Evolutionary conservation across 169 alveolate genomes (phyloP), one percentile per base, ranked within the genome.

Genomic region (Blepharisma undulans): DNA sequence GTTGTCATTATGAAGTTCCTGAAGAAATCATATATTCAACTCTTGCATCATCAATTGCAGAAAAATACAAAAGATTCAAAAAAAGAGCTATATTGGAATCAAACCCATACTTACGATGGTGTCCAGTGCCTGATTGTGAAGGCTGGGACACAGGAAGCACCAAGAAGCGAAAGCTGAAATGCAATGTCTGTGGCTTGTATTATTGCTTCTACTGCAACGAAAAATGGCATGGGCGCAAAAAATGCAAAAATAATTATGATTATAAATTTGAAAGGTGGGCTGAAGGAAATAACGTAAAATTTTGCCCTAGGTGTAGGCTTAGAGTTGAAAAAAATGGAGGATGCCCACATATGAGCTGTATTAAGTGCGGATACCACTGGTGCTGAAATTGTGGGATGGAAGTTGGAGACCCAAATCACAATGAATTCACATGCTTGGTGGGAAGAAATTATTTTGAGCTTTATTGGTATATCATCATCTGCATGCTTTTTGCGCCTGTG

Each of bases 341-440:
- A 22, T 93, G 95, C 85, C 87, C 86, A 87, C 95, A 93, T 87
- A 93, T 93, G 92, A 90, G 92, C 66, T 93, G 95, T 48, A 14
- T 36, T 2, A 77, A 90, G 32, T 93, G 95, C 66, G 87, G 88
- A 76, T 93, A 86, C 76, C 91, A 90, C 36, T 93, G 91, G 88
- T 93, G 95, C 86, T 93, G 95, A 93, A 27, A 86, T 48, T 93
- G 95, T 36, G 88, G 91, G 76, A 92, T 14, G 79, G 33, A 36
- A 22, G 89, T 74, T 22, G 33, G 80, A 25, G 80, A 74, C 80
- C 80, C 80, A 22, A 74, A 29, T 74, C 80, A 74, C 80, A 74
- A 74, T 29, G 80, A 74, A 29, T 74, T 74, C 80, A 74, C 80
- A 29, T 74, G 80, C 80, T 74, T 74, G 80, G 33, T 74, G 18